Percentiles rank a stretch among this genome's conserved stretches.
Evolutionary conservation across 1,284 basidiomycete species (phyloP).

Genomic region (Anthracocystis walkeri): DNA sequence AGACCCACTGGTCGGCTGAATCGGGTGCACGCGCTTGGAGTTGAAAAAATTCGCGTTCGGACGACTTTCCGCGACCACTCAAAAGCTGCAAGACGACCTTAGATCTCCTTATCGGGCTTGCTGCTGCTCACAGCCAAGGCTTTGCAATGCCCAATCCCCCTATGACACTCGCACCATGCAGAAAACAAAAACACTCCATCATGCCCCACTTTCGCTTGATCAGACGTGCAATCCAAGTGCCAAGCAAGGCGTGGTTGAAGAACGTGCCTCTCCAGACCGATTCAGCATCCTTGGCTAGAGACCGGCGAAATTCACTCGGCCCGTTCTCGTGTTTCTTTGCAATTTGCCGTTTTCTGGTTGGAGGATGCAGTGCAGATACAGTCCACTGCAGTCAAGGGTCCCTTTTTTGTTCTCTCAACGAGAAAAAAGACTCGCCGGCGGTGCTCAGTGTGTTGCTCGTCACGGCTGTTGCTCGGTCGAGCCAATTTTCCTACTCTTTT

Average conservation of each 20-base stretch:
- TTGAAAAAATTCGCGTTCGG: neutral
- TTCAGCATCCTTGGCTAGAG: neutral
- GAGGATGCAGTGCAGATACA: neutral
- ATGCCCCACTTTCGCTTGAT: neutral
- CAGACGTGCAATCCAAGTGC: neutral
- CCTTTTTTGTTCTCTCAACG: neutral
- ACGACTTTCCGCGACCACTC: slow-evolving; percentile 3
- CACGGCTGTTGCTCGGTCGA: slow-evolving; percentile 29
- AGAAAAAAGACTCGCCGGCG: slow-evolving; percentile 18
- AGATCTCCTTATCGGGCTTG: slow-evolving; percentile 20
- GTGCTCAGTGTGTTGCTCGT: neutral
- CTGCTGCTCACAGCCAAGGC: too few species aligned
- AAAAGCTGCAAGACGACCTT: slow-evolving; percentile 6
- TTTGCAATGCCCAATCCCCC: too few species aligned
- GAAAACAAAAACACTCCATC: too few species aligned
- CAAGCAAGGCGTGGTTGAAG: too few species aligned
- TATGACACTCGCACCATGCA: too few species aligned
- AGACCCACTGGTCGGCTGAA: too few species aligned
- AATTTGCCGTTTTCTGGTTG: slow-evolving; percentile 16
- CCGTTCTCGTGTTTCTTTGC: neutral
- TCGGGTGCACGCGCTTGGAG: too few species aligned
- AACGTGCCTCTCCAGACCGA: neutral
- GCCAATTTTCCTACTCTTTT: slow-evolving; percentile 8
- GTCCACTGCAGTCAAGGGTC: neutral
- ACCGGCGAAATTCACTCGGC: slow-evolving; percentile 13